A percentile compares a stretch with the other conserved stretches of the same genome.
Conservation (phyloP, 768 basidiomycete genomes). For the Sarcomyxa edulis region DNA sequence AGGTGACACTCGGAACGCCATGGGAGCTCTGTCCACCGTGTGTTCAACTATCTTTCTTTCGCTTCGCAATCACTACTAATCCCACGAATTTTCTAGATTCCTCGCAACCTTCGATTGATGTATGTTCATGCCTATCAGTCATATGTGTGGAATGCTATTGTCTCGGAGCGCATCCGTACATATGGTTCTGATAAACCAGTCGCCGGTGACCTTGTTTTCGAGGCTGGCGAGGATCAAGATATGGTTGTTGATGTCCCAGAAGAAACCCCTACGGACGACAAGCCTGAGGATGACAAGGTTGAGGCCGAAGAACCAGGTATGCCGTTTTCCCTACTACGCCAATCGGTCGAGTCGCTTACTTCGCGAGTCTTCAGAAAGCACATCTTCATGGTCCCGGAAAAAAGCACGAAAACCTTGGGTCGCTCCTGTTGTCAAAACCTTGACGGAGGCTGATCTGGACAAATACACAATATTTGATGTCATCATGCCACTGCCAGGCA, state of each 20-base stretch:
- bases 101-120: constrained; percentile 91
- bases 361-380: no score
- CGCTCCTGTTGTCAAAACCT: constrained; percentile 66
- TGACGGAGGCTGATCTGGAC: constrained; percentile 72
- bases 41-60: constrained; percentile 10
- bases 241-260: constrained; percentile 30
- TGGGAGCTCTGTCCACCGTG: constrained; percentile 85
- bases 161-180: constrained; percentile 84
- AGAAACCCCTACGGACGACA: constrained; percentile 14
- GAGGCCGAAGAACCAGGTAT: constrained; percentile 24
- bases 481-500: constrained; percentile 95
- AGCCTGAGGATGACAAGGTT: constrained; percentile 27
- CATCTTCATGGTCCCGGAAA: constrained; percentile 21
- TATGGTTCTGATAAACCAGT: constrained; percentile 72
- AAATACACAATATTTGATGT: constrained; percentile 91
- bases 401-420: constrained; percentile 52
- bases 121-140: constrained; percentile 99
- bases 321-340: constrained; percentile 2
- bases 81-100: constrained; percentile 60
- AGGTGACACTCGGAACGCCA: constrained; percentile 74
- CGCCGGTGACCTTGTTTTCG: constrained; percentile 89
- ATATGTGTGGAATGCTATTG: constrained; percentile 97
- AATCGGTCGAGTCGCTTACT: no score
- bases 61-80: constrained; percentile 6
- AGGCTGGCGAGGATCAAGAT: constrained; percentile 29